Conservation (phyloP, 192 early-diverging fungal genomes). For the Gigaspora rosea region DNA sequence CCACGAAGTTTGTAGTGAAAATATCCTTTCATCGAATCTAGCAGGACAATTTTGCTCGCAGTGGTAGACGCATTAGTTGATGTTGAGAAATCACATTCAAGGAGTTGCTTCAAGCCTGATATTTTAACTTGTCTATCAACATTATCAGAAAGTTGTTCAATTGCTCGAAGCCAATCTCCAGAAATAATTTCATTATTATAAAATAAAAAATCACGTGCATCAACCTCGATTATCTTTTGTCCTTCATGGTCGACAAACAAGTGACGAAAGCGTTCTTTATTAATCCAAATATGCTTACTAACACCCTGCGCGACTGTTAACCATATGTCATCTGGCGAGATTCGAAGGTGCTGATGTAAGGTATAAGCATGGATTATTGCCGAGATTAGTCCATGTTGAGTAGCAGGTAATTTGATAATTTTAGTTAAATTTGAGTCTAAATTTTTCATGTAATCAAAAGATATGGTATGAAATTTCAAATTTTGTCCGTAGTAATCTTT, state of each 20-base stretch:
- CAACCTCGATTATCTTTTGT: not conserved
- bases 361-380: conserved; percentile 24
- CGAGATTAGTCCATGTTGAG: conserved; percentile 13
- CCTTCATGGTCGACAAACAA: conserved; percentile 24
- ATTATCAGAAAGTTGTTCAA: not conserved
- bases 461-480: not conserved
- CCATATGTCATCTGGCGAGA: conserved; percentile 30
- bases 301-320: conserved; percentile 29
- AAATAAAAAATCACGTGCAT: not conserved
- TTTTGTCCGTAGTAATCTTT: not conserved
- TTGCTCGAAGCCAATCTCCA: conserved; percentile 19
- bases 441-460: not conserved
- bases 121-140: not conserved
- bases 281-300: conserved; percentile 1
- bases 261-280: conserved; percentile 5
- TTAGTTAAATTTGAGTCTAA: not conserved
- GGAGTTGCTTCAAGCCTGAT: conserved; percentile 1
- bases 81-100: conserved; percentile 28
- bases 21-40: conserved; percentile 29
- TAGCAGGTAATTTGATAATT: not conserved
- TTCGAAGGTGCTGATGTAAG: conserved; percentile 24
- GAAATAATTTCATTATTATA: not conserved
- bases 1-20: not conserved
- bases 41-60: conserved; percentile 18
- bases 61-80: conserved; percentile 10